A percentile compares a stretch with the other conserved stretches of the same genome.
Evolutionary conservation across 2,329 filamentous ascomycete species (phyloP).

Genomic region (Elsinoe fawcettii): DNA sequence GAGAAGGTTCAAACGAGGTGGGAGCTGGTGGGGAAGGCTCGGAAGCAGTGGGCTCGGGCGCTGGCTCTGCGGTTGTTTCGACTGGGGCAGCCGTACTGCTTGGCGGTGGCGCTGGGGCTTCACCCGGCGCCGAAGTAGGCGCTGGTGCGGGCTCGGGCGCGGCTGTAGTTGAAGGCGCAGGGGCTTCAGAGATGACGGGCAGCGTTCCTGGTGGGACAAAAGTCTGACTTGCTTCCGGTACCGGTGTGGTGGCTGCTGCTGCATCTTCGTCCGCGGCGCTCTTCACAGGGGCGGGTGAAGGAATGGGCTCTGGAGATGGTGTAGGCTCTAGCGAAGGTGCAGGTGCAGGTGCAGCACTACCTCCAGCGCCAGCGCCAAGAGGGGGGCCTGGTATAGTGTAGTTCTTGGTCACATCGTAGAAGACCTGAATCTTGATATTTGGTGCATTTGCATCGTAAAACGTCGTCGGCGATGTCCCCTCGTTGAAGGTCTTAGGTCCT

Average conservation of each 20-base stretch:
- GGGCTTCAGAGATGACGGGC: background rate
- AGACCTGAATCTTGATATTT: constrained; percentile 2
- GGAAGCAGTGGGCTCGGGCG: background rate
- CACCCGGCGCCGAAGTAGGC: background rate
- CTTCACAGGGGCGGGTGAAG: background rate
- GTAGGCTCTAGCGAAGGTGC: background rate
- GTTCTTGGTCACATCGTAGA: constrained; percentile 11
- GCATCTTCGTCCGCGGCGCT: background rate
- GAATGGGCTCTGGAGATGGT: background rate
- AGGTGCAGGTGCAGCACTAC: background rate
- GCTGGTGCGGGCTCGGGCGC: background rate
- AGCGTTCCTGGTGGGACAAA: background rate
- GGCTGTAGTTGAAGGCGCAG: background rate
- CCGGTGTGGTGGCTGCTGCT: background rate
- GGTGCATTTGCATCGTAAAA: constrained; percentile 4
- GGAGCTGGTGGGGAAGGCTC: background rate
- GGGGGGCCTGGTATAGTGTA: constrained; percentile 6
- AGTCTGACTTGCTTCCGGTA: background rate
- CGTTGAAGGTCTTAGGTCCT: constrained; percentile 26
- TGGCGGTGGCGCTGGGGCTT: background rate
- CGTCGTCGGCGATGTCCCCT: constrained; percentile 4
- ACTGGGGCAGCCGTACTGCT: background rate
- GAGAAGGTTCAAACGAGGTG: background rate
- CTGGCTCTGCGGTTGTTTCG: background rate
- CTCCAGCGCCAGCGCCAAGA: constrained; percentile 1